Evolutionary conservation across 106 monocot species (phyloP).

Genomic region (Allium cepa): DNA sequence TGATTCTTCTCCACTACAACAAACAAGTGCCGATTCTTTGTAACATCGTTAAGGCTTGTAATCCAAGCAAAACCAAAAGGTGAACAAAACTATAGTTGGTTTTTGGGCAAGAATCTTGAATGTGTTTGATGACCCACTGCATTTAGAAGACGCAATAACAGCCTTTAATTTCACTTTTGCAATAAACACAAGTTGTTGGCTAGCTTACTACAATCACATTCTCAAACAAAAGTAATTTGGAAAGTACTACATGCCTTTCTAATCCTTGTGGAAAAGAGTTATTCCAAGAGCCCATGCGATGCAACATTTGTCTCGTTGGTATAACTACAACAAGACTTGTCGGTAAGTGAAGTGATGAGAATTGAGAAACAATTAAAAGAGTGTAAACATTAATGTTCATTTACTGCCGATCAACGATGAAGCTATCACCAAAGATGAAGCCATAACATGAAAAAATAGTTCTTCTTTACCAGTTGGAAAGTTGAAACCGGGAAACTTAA

Average conservation of each 20-base stretch:
- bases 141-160: not conserved
- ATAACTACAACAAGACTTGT: too few species aligned
- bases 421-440: too few species aligned
- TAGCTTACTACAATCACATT: slow-evolving; percentile 3
- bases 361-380: too few species aligned
- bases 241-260: slow-evolving; percentile 16
- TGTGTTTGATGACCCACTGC: not conserved
- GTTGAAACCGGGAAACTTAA: too few species aligned
- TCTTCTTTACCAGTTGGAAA: too few species aligned
- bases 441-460: too few species aligned
- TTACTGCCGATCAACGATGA: too few species aligned
- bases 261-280: not conserved
- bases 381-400: too few species aligned
- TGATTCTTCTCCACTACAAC: not conserved
- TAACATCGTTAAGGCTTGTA: not conserved
- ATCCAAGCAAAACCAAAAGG: slow-evolving; percentile 3
- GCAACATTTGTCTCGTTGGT: too few species aligned
- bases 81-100: not conserved
- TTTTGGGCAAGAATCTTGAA: not conserved
- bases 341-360: too few species aligned
- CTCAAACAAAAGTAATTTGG: slow-evolving; percentile 11
- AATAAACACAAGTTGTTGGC: slow-evolving; percentile 3
- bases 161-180: not conserved
- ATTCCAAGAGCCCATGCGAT: not conserved
- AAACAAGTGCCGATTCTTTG: not conserved